These are phyloP conservation scores for Debaryomyces hansenii DNA, from an alignment of 805 yeast genomes.

Conservation along the genomic window DNA sequence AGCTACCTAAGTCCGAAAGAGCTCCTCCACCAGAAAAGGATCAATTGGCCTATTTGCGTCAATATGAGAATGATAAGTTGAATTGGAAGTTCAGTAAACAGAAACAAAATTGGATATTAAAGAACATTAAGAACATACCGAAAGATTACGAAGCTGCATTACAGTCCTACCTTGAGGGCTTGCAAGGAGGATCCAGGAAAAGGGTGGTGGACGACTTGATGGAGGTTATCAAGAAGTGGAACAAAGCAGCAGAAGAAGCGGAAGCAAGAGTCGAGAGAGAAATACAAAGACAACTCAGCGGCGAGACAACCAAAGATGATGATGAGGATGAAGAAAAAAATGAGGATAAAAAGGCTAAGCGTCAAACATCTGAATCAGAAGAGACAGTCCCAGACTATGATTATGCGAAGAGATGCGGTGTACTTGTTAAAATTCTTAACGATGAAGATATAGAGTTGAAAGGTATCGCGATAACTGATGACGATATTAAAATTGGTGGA, in stretches of 20 bases:
- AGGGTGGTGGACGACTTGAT: constrained; percentile 53
- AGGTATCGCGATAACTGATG: constrained; percentile 20
- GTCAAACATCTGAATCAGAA: constrained; percentile 11
- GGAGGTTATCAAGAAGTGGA: constrained; percentile 56
- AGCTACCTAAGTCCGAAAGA: constrained; percentile 67
- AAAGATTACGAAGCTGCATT: constrained; percentile 52
- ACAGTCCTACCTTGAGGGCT: constrained; percentile 51
- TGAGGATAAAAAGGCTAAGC: constrained; percentile 10
- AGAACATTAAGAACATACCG: constrained; percentile 56
- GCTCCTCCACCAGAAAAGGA: constrained; percentile 76
- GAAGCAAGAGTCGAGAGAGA: constrained; percentile 40
- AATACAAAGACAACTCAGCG: constrained; percentile 25
- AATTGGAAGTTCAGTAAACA: constrained; percentile 85
- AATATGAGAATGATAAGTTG: constrained; percentile 52
- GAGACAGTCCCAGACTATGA: constrained; percentile 28
- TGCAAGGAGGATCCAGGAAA: constrained; percentile 70
- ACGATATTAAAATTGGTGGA: constrained; percentile 10
- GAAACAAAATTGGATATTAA: constrained; percentile 82
- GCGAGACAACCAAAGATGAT: constrained; percentile 16
- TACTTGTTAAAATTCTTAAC: constrained; percentile 30
- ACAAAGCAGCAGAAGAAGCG: constrained; percentile 43
- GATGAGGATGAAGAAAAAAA: constrained; percentile 10
- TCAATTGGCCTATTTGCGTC: constrained; percentile 64
- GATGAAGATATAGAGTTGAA: constrained; percentile 34
- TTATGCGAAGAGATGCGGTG: constrained; percentile 43